Percentiles rank a stretch among this genome's conserved stretches.
phyloP scores from a whole-genome alignment of 768 basidiomycete species.

The Clitopilus passeckerianus region DNA sequence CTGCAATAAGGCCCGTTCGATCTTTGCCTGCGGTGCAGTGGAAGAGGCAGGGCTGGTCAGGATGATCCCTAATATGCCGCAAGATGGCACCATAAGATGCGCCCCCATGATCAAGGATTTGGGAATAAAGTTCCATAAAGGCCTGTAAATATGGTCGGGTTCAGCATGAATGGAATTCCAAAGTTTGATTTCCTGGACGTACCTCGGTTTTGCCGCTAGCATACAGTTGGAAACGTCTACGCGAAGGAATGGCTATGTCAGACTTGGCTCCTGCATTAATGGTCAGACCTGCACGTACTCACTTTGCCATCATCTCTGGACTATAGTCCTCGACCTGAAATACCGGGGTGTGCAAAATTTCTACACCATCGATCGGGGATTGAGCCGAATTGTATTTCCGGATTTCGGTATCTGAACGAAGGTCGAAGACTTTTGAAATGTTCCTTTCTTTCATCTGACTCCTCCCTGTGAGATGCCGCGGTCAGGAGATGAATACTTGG shows the following conservation, averaged over 20 bases:
- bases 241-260: conserved; percentile 18
- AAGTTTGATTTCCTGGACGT: conserved; percentile 2
- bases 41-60: conserved; percentile 60
- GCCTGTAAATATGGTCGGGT: conserved; percentile 36
- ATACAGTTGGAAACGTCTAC: conserved; percentile 67
- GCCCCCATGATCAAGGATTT: conserved; percentile 74
- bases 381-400: conserved; percentile 63
- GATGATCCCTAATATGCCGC: conserved; percentile 67
- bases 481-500: too few species aligned
- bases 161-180: neutral
- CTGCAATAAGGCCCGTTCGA: conserved; percentile 72
- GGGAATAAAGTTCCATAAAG: conserved; percentile 76
- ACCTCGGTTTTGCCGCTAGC: conserved; percentile 81
- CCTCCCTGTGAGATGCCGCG: conserved; percentile 38
- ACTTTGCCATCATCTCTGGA: conserved; percentile 82
- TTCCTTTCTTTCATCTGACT: conserved; percentile 53
- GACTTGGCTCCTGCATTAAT: conserved; percentile 10
- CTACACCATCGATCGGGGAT: conserved; percentile 60
- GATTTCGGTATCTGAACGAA: conserved; percentile 79
- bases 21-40: conserved; percentile 89
- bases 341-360: conserved; percentile 60
- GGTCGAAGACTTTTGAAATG: conserved; percentile 66
- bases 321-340: conserved; percentile 73
- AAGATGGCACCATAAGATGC: conserved; percentile 66
- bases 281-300: conserved; percentile 37